Evolutionary conservation across 2,329 filamentous ascomycete species (phyloP).

Genomic region (Aspergillus vadensis): DNA sequence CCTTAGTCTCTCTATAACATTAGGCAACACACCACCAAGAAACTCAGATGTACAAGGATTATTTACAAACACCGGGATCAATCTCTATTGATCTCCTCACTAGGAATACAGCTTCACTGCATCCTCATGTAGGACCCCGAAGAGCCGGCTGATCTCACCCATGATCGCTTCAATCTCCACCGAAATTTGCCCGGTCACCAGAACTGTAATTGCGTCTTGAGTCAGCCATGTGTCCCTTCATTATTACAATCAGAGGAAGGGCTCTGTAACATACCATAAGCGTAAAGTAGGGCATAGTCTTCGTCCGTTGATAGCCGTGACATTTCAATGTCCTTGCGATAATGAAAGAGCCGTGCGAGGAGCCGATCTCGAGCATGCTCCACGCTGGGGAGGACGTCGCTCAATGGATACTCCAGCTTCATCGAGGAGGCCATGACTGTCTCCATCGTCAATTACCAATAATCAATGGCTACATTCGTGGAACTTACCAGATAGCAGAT

Average conservation of each 20-base stretch:
- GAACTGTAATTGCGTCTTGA: conserved; percentile 43
- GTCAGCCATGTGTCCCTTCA: conserved; percentile 1
- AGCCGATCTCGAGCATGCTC: conserved; percentile 78
- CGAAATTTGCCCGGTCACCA: conserved; percentile 63
- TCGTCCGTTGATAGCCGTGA: conserved; percentile 51
- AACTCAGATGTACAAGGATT: too few relatives aligned
- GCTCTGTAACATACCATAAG: conserved; percentile 64
- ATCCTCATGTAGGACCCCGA: conserved; percentile 64
- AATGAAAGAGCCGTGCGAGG: conserved; percentile 84
- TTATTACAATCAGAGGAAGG: not conserved
- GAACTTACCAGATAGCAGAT: conserved; percentile 66
- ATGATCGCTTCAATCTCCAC: conserved; percentile 58
- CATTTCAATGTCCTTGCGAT: conserved; percentile 67
- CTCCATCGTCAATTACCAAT: conserved; percentile 42
- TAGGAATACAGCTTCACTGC: conserved; percentile 55
- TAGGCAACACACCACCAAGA: too few relatives aligned
- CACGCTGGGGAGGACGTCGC: conserved; percentile 82
- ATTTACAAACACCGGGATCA: not conserved
- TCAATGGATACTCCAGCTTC: conserved; percentile 91
- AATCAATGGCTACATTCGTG: not conserved
- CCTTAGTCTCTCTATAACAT: too few relatives aligned
- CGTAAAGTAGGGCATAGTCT: conserved; percentile 90
- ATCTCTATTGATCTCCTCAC: not conserved
- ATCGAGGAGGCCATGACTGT: conserved; percentile 86
- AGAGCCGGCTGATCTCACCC: conserved; percentile 59